These are phyloP conservation scores for Pontederia paniculata DNA, from an alignment of 176 grass and related monocot genomes.

Conservation along the genomic window DNA sequence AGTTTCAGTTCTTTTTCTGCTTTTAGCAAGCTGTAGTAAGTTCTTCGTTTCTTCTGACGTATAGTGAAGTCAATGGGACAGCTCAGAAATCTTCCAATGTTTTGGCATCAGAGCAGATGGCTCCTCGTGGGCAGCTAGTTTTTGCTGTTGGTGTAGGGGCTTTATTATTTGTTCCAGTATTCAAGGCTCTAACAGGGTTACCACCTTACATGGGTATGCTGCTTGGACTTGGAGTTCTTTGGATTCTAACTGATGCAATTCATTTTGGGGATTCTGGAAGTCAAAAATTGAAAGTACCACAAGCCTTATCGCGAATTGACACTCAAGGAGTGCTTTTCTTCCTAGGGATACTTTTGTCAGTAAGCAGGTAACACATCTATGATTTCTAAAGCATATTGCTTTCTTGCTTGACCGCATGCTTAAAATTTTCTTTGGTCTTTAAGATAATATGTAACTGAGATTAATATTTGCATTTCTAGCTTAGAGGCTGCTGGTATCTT, in stretches of 20 bases:
- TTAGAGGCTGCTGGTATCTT: slow-evolving; percentile 92
- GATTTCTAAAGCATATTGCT: background rate
- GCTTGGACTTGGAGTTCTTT: slow-evolving; percentile 79
- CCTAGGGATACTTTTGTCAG: slow-evolving; percentile 81
- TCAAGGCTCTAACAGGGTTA: slow-evolving; percentile 78
- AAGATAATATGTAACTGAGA: no score
- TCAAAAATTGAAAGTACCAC: slow-evolving; percentile 86
- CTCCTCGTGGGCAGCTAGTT: slow-evolving; percentile 83
- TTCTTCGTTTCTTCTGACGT: slow-evolving; percentile 6
- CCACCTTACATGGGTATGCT: slow-evolving; percentile 90
- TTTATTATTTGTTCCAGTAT: slow-evolving; percentile 73
- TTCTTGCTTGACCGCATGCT: background rate
- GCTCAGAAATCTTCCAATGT: slow-evolving; percentile 38
- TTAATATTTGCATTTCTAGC: slow-evolving; percentile 32
- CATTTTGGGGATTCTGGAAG: slow-evolving; percentile 74
- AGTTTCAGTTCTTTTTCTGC: background rate
- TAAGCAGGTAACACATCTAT: slow-evolving; percentile 47
- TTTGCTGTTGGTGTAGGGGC: slow-evolving; percentile 73
- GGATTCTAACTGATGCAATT: slow-evolving; percentile 87
- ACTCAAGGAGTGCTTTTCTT: slow-evolving; percentile 91
- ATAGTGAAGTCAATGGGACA: slow-evolving; percentile 69
- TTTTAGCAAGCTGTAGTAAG: background rate
- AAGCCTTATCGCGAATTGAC: slow-evolving; percentile 85
- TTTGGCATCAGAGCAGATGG: slow-evolving; percentile 81
- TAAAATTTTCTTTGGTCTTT: no score